phyloP scores from a whole-genome alignment of 2,329 filamentous ascomycete species.

The Keithomyces neogunnii region DNA sequence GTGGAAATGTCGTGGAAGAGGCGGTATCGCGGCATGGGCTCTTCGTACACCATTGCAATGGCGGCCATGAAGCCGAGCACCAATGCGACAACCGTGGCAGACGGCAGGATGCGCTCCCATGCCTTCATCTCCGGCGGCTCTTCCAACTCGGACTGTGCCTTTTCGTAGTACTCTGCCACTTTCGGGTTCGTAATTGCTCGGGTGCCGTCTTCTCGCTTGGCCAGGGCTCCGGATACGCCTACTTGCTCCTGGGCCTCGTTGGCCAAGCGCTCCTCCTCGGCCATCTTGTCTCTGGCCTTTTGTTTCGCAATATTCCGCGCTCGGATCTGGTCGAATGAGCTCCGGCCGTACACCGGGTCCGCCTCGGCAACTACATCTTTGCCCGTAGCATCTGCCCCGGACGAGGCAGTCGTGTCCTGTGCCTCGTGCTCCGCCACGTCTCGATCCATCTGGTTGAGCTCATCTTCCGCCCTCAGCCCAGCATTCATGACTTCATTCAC shows the following conservation, averaged over 20 bases:
- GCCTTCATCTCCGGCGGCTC: constrained; percentile 40
- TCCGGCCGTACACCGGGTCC: constrained; percentile 49
- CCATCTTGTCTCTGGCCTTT: constrained; percentile 36
- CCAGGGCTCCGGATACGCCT: constrained; percentile 29
- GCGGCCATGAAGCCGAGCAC: constrained; percentile 34
- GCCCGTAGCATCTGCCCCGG: constrained; percentile 16
- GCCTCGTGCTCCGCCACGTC: constrained; percentile 17
- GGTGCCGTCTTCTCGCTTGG: constrained; percentile 29
- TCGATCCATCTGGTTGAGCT: constrained; percentile 45
- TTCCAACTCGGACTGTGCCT: constrained; percentile 41
- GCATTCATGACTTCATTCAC: constrained; percentile 55
- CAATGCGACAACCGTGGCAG: constrained; percentile 37
- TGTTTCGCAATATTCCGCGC: constrained; percentile 41
- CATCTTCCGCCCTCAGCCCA: constrained; percentile 53
- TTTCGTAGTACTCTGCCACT: constrained; percentile 30
- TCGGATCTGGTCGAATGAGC: constrained; percentile 49
- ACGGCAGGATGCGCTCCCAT: constrained; percentile 48
- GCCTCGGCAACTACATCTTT: constrained; percentile 17
- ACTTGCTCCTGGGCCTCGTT: constrained; percentile 32
- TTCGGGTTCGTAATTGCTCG: constrained; percentile 29
- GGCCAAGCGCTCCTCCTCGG: constrained; percentile 31
- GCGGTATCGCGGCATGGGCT: constrained; percentile 41
- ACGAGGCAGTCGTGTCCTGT: constrained; percentile 12
- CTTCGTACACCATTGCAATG: constrained; percentile 42
- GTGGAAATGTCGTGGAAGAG: constrained; percentile 54